Base-by-base conservation (phyloP, 1,139 yeast species). In the Debaryomyces udenii region DNA sequence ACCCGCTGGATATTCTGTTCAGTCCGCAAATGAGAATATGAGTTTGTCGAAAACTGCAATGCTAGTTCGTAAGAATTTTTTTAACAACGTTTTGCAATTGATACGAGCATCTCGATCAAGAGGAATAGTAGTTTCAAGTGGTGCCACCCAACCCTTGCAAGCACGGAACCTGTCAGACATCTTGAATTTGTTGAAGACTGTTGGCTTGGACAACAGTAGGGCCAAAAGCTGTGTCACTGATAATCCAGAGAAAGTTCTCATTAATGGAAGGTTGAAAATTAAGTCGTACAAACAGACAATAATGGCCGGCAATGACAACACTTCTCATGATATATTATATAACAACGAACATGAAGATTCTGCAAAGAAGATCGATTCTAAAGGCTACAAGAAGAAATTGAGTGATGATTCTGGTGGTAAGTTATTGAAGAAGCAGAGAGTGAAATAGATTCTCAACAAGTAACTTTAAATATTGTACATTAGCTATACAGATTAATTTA, bases 81-180 rank as follows among this genome's bases (percentile, higher is more conserved):
- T 91, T 37, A 74, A 82, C 37, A 91, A 89, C 55, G 80, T 83
- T 1, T 74, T 87, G 38, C 84, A 86, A 53, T 73, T 93, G 14
- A 75, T 90, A n/a, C 68, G 99, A 48, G 89, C 96, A 3, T 78
- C 95, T 2, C 72, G 98, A 50, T 78, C 83, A 23, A 76, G 89
- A 35, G 98, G 97, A 0, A 60, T 93, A 16, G 72, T 93, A 3
- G 71, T 90, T 4, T 80, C 93, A 14, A 81, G 94, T 55, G 97
- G 96, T 2, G 86, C 95, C 1, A 53, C 59, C 2, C 62, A 68
- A 23, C 76, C 91, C 0, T 61, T 79, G 27, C 83, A 80, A 38
- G 65, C 83, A 20, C 68, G 98, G 43, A 80, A 81, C 27, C 78
- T 81, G 31, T 72, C 77, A 38, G 96, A 93, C 52, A 76, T 89